phyloP scores from a whole-genome alignment of 805 yeast species.

The Candida ponderosae region DNA sequence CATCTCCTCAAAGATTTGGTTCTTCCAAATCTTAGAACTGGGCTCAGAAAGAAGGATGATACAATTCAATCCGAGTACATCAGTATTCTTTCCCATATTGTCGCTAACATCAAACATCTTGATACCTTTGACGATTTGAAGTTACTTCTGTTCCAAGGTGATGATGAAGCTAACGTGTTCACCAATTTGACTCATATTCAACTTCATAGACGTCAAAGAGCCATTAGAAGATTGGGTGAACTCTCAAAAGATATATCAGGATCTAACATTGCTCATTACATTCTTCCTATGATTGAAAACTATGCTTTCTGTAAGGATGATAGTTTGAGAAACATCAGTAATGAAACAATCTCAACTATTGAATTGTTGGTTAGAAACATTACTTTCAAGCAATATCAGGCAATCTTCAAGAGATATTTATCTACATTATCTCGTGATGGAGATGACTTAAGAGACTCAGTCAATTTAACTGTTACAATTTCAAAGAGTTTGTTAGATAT shows the following conservation, averaged over 20 bases:
- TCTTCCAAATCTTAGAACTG: constrained; percentile 58
- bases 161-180: constrained; percentile 81
- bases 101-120: constrained; percentile 34
- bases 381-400: constrained; percentile 75
- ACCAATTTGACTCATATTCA: constrained; percentile 76
- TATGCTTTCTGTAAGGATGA: constrained; percentile 58
- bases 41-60: constrained; percentile 55
- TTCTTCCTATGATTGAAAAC: constrained; percentile 80
- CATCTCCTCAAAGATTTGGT: constrained; percentile 42
- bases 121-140: constrained; percentile 61
- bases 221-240: constrained; percentile 57
- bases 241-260: constrained; percentile 39
- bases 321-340: constrained; percentile 50
- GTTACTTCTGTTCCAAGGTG: constrained; percentile 51
- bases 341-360: constrained; percentile 59
- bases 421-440: constrained; percentile 38
- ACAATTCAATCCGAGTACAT: constrained; percentile 67
- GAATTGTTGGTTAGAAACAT: constrained; percentile 49
- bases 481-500: constrained; percentile 40
- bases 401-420: constrained; percentile 64
- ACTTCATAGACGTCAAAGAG: constrained; percentile 76
- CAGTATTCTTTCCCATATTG: constrained; percentile 54
- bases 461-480: constrained; percentile 48
- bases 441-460: constrained; percentile 46
- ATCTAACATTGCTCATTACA: constrained; percentile 63